Evolutionary conservation across 1,284 basidiomycete genomes (phyloP).

Genomic region (Cronartium quercuum): DNA sequence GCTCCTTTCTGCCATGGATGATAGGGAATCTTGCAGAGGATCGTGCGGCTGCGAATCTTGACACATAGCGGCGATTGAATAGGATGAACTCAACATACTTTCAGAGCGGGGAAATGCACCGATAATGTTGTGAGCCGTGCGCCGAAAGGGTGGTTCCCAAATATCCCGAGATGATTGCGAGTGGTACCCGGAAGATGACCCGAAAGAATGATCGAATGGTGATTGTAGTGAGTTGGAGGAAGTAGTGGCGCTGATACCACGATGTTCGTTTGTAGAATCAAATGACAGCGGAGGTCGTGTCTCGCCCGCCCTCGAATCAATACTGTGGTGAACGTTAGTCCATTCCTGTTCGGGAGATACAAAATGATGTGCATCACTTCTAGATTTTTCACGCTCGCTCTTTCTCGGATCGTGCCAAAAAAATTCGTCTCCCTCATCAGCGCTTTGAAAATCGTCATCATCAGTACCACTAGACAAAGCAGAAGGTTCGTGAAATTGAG

Average conservation of each 20-base stretch:
- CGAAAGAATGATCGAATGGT: not conserved
- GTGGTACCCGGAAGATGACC: not conserved
- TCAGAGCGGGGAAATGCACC: conserved; percentile 31
- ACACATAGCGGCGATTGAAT: not conserved
- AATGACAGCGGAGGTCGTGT: too few species aligned
- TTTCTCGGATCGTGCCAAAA: conserved; percentile 11
- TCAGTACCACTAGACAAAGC: not conserved
- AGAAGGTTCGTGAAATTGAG: not conserved
- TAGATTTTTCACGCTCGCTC: not conserved
- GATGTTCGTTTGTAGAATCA: too few species aligned
- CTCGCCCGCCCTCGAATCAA: too few species aligned
- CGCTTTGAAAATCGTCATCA: conserved; percentile 37
- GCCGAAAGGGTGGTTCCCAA: not conserved
- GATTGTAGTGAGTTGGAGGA: not conserved
- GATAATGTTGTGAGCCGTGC: conserved; percentile 8
- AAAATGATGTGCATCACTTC: not conserved
- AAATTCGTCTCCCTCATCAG: conserved; percentile 26
- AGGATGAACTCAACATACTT: conserved; percentile 11
- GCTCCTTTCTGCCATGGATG: not conserved
- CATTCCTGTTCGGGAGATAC: too few species aligned
- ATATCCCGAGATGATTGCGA: not conserved
- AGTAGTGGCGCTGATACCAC: not conserved
- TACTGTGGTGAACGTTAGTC: too few species aligned
- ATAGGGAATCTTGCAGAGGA: not conserved
- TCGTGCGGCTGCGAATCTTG: conserved; percentile 6